Conservation (phyloP, 495 filamentous ascomycete genomes). For the Astrothelium subdiscretum region DNA sequence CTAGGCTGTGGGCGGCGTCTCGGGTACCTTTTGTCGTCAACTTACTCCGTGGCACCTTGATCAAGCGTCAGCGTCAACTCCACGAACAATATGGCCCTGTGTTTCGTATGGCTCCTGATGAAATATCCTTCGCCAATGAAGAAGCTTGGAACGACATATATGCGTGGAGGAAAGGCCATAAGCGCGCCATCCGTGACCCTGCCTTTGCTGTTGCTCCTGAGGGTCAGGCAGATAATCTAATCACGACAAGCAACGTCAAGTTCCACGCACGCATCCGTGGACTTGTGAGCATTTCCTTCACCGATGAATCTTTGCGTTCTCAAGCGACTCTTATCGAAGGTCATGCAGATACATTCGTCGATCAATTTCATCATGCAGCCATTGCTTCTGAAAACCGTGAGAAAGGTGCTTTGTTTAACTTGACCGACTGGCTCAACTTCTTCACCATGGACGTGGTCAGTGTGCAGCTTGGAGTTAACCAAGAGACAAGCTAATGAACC, state of each 20-base stretch:
- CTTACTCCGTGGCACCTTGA: neutral
- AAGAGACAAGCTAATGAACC: too few species aligned
- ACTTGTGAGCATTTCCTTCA: neutral
- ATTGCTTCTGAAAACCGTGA: neutral
- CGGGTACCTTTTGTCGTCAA: neutral
- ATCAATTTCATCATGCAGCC: neutral
- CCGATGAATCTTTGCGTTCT: neutral
- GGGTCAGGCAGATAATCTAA: neutral
- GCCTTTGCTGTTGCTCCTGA: neutral
- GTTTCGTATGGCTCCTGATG: neutral
- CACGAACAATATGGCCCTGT: neutral
- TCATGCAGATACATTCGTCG: neutral
- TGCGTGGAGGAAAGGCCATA: neutral
- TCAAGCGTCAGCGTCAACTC: neutral
- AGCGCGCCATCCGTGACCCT: neutral
- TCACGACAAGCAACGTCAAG: neutral
- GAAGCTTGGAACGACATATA: neutral
- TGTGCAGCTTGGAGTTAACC: too few species aligned
- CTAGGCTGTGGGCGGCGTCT: neutral
- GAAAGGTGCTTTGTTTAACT: neutral
- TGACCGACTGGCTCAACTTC: neutral
- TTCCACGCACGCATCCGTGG: neutral
- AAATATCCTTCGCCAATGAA: neutral
- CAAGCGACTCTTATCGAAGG: neutral
- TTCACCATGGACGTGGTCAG: neutral